Evolutionary conservation across 2,329 filamentous ascomycete species (phyloP).

Genomic region (Xylariaceae sp.): DNA sequence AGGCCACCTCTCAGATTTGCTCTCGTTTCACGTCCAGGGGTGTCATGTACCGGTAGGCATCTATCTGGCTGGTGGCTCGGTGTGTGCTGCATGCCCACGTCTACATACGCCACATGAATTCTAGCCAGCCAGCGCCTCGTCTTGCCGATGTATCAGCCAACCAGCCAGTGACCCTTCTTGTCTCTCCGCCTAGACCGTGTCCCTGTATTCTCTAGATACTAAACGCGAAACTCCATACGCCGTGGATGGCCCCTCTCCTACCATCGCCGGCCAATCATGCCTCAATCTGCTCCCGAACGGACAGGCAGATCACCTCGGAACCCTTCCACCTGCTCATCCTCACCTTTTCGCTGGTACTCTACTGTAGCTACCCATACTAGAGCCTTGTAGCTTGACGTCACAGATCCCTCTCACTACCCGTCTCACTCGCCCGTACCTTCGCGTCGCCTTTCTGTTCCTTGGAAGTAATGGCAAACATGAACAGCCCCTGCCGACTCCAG

Average conservation of each 20-base stretch:
- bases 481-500: slow-evolving; percentile 56
- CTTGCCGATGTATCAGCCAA: not conserved
- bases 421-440: not conserved
- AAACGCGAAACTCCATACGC: slow-evolving; percentile 8
- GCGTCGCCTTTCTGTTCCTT: slow-evolving; percentile 3
- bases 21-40: not conserved
- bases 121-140: not conserved
- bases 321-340: not conserved
- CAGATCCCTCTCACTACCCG: not conserved
- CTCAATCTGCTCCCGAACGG: not conserved
- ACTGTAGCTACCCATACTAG: not conserved
- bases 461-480: slow-evolving; percentile 52
- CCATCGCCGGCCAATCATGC: not conserved
- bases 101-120: slow-evolving; percentile 4
- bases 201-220: not conserved
- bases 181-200: not conserved
- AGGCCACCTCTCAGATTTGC: too few species aligned
- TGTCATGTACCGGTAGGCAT: not conserved
- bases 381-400: slow-evolving; percentile 1
- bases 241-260: not conserved
- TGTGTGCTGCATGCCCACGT: slow-evolving; percentile 2
- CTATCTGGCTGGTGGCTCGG: not conserved
- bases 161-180: not conserved
- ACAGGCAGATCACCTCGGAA: slow-evolving; percentile 2
- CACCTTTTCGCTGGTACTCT: not conserved